Evolutionary conservation across 2,329 filamentous ascomycete genomes (phyloP), one percentile per base, ranked within the genome.

Genomic region (Pyrenophora graminea): DNA sequence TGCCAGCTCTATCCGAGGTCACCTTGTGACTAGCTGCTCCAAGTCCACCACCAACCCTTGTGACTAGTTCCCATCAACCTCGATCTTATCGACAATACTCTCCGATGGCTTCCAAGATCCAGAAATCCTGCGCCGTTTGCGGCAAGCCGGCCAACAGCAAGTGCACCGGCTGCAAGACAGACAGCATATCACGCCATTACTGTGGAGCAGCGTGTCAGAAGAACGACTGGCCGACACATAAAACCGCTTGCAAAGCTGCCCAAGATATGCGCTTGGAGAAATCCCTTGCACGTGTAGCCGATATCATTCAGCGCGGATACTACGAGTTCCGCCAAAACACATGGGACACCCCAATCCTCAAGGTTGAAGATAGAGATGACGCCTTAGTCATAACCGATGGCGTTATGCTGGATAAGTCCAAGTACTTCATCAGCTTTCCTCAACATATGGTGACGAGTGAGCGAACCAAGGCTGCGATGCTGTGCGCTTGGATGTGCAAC

Each of bases 241-340:
- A 52, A 31, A 44, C 17, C 0, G 15, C 9, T 2, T 55, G 45
- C 31, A 39, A 33, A 0, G 19, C 46, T 4, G 17, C 1, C 1
- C 40, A 48, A 21, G 39, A 51, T 19, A 1, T 7, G 1, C 6
- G 31, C 8, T 18, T 57, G 1, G 44, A 40, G 15, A 44, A 37
- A 4, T 18, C 21, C 3, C 55, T 57, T 1, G 12, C 13, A 4
- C 48, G 41, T 1, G 31, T 42, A 6, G 40, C 51, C 19, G 34
- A 34, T 10, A 34, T 57, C 8, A 12, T 36, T n/a, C 42, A 45
- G 0, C 18, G 42, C 5, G 51, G 41, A 5, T 57, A 49, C n/a
- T 37, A 51, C 31, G 10, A 21, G 9, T 55, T 58, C 30, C 42
- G 45, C n/a, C 21, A 52, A 10, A 49, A 39, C 17, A 57, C 48